phyloP scores from a whole-genome alignment of 768 basidiomycete genomes.

The Amanita pseudoporphyria region DNA sequence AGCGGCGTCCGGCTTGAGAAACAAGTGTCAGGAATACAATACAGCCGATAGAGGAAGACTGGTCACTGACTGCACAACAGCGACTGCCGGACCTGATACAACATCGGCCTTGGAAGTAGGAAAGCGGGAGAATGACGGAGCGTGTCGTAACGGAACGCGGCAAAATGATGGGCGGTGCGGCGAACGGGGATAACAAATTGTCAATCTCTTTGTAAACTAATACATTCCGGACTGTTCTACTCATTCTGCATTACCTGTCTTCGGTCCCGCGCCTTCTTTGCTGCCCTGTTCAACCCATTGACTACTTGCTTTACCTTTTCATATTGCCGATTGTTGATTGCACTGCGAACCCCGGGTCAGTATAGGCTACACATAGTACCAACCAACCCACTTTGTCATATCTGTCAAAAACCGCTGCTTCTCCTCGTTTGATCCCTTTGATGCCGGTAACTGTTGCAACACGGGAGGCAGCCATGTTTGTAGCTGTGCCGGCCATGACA shows the following conservation, averaged over 20 bases:
- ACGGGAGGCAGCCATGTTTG: conserved; percentile 64
- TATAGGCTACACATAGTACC: conserved; percentile 8
- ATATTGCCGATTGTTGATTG: conserved; percentile 51
- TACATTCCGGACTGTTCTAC: conserved; percentile 9
- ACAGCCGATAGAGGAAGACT: not conserved
- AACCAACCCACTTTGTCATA: conserved; percentile 52
- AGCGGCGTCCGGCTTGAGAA: conserved; percentile 54
- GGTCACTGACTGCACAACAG: conserved; percentile 38
- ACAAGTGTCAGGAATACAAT: not conserved
- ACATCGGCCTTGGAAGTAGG: conserved; percentile 31
- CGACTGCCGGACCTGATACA: conserved; percentile 52
- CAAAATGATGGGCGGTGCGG: not conserved
- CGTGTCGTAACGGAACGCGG: not conserved
- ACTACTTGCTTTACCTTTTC: conserved; percentile 83
- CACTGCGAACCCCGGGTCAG: conserved; percentile 29
- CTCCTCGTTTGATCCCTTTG: conserved; percentile 49
- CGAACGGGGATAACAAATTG: not conserved
- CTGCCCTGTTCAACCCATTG: conserved; percentile 57
- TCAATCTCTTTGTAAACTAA: not conserved
- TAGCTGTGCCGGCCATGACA: conserved; percentile 60
- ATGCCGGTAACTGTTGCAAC: conserved; percentile 58
- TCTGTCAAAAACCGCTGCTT: conserved; percentile 69
- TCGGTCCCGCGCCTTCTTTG: conserved; percentile 66
- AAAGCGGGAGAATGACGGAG: not conserved
- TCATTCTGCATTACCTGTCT: conserved; percentile 32